These are phyloP conservation scores for Tephrocybe sp. DNA, from an alignment of 768 basidiomycete genomes.

Conservation along the genomic window DNA sequence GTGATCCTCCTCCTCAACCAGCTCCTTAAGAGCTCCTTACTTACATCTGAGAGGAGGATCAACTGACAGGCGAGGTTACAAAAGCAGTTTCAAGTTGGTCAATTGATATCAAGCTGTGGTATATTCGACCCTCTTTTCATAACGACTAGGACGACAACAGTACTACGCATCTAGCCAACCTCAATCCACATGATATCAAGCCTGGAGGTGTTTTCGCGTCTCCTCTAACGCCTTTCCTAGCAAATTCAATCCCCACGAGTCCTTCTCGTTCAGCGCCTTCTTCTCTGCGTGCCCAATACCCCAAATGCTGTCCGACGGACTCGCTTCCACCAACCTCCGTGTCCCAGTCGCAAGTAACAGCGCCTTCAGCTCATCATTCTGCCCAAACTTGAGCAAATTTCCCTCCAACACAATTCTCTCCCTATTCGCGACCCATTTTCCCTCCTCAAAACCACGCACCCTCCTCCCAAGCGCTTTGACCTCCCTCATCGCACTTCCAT, in stretches of 20 bases:
- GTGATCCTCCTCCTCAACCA: too few relatives aligned
- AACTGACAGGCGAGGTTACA: too few relatives aligned
- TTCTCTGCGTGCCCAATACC: conserved; percentile 56
- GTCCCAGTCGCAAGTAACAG: conserved; percentile 49
- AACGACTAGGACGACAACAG: too few relatives aligned
- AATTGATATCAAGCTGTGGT: too few relatives aligned
- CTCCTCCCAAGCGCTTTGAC: conserved; percentile 58
- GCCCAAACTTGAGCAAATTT: conserved; percentile 53
- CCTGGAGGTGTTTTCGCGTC: too few relatives aligned
- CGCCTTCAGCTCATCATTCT: conserved; percentile 41
- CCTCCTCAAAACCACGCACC: conserved; percentile 50
- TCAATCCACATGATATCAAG: too few relatives aligned
- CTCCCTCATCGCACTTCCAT: conserved; percentile 32
- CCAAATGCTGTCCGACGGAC: conserved; percentile 61
- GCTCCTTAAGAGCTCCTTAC: too few relatives aligned
- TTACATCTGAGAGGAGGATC: too few relatives aligned
- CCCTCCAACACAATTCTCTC: conserved; percentile 54
- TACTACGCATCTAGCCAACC: too few relatives aligned
- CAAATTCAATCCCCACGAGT: conserved; percentile 60
- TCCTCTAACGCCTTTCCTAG: conserved; percentile 48
- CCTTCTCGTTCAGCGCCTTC: conserved; percentile 38
- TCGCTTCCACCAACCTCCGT: conserved; percentile 54
- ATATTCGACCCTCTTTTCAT: too few relatives aligned
- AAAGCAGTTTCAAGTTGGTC: too few relatives aligned
- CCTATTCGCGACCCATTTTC: conserved; percentile 44